These are phyloP conservation scores for Phytopythium aichiense DNA, from an alignment of 352 stramenopile genomes.

Conservation along the genomic window DNA sequence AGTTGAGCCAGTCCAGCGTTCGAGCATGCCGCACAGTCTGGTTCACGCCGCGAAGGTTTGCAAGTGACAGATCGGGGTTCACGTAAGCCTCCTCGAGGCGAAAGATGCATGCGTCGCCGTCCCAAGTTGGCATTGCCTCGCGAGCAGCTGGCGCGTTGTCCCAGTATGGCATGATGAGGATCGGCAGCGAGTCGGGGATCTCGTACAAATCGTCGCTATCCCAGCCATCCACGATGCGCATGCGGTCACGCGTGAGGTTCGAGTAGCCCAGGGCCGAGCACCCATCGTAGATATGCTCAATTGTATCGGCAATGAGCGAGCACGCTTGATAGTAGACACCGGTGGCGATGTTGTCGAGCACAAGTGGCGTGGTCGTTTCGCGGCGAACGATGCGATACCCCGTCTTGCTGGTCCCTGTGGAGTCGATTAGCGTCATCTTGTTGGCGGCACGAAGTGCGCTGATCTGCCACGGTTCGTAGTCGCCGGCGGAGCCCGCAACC, in stretches of 20 bases:
- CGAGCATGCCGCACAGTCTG: constrained; percentile 7
- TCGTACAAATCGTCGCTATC: background rate
- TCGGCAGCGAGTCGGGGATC: constrained; percentile 7
- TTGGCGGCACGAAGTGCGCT: background rate
- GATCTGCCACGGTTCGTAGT: background rate
- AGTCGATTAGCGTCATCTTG: background rate
- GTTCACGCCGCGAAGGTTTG: constrained; percentile 15
- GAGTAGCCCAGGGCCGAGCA: constrained; percentile 8
- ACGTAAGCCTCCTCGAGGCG: constrained; percentile 2
- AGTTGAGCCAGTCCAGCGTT: constrained; percentile 15
- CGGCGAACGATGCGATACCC: background rate
- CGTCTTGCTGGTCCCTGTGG: background rate
- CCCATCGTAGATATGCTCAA: constrained; percentile 7
- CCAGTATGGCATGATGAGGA: constrained; percentile 14
- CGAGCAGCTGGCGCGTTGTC: constrained; percentile 5
- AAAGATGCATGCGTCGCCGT: constrained; percentile 11
- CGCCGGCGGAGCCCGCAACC: background rate
- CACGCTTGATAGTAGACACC: background rate
- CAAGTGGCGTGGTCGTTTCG: background rate
- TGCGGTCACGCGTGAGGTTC: constrained; percentile 6
- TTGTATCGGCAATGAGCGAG: constrained; percentile 7
- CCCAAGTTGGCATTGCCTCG: constrained; percentile 10
- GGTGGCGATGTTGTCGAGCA: background rate
- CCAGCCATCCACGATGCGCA: constrained; percentile 4
- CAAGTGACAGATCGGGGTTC: background rate